These are phyloP conservation scores for Hypoxylon fragiforme DNA, from an alignment of 495 filamentous ascomycete species.

Conservation along the genomic window DNA sequence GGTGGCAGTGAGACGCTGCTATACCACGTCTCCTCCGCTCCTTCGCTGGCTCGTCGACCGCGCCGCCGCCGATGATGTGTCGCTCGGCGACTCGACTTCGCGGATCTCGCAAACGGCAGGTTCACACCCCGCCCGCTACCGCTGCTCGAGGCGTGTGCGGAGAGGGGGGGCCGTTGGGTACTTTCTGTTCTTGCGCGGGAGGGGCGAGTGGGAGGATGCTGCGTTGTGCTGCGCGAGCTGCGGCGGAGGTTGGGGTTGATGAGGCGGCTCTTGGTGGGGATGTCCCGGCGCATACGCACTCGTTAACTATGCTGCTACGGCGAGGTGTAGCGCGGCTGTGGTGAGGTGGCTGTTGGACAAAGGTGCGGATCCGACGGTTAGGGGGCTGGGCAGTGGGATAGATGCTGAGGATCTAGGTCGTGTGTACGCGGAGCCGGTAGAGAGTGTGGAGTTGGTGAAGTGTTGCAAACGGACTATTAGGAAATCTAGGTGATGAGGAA, in stretches of 20 bases:
- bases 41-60: background rate
- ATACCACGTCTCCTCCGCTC: background rate
- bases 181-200: conserved; percentile 3
- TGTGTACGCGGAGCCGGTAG: background rate
- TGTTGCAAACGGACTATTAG: background rate
- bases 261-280: background rate
- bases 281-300: background rate
- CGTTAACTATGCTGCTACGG: background rate
- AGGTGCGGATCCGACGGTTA: background rate
- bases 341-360: background rate
- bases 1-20: background rate
- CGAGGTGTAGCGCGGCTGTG: background rate
- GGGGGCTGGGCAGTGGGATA: background rate
- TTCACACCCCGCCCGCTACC: background rate
- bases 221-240: background rate
- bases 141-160: conserved; percentile 2
- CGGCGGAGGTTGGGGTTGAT: background rate
- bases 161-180: background rate
- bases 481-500: too few relatives aligned
- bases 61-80: background rate
- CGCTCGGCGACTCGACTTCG: too few relatives aligned
- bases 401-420: background rate
- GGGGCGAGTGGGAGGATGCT: background rate
- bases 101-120: background rate
- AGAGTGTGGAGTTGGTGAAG: too few relatives aligned